Conservation (phyloP, 345 rosid species). For the Kernera saxatilis region DNA sequence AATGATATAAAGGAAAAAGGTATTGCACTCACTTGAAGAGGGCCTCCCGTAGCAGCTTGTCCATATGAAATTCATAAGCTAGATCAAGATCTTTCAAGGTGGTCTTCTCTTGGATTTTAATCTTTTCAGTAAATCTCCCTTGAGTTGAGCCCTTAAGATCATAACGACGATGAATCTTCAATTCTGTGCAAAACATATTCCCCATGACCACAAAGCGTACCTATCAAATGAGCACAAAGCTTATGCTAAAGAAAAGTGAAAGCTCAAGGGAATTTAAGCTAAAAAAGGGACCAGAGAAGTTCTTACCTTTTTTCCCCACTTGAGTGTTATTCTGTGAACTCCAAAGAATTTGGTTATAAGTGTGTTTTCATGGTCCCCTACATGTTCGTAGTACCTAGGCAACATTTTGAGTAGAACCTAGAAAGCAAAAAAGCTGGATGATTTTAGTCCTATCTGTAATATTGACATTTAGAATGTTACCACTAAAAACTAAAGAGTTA, state of each 20-base stretch:
- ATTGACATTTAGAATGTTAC: background rate
- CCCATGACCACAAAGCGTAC: conserved; percentile 99
- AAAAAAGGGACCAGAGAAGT: background rate
- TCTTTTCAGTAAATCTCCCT: conserved; percentile 72
- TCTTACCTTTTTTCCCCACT: conserved; percentile 73
- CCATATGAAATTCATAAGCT: conserved; percentile 79
- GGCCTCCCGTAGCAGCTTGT: conserved; percentile 63
- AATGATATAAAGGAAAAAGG: background rate
- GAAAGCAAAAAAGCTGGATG: conserved; percentile 11
- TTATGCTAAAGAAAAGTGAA: background rate
- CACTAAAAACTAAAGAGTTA: background rate
- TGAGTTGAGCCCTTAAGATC: conserved; percentile 90
- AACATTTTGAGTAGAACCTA: conserved; percentile 87
- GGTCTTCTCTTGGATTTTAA: conserved; percentile 58
- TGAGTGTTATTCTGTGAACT: conserved; percentile 69
- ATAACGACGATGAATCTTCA: conserved; percentile 80
- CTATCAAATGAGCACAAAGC: conserved; percentile 38
- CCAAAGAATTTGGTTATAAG: conserved; percentile 95
- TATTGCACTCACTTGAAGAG: conserved; percentile 64
- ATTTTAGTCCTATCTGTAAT: background rate
- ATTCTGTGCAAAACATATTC: conserved; percentile 97
- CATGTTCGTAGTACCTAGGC: conserved; percentile 66
- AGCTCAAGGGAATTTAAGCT: background rate
- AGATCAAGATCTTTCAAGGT: conserved; percentile 91
- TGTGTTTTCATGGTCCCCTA: conserved; percentile 71